Conservation (phyloP, 495 filamentous ascomycete species). For the Parathielavia hyrcaniae region DNA sequence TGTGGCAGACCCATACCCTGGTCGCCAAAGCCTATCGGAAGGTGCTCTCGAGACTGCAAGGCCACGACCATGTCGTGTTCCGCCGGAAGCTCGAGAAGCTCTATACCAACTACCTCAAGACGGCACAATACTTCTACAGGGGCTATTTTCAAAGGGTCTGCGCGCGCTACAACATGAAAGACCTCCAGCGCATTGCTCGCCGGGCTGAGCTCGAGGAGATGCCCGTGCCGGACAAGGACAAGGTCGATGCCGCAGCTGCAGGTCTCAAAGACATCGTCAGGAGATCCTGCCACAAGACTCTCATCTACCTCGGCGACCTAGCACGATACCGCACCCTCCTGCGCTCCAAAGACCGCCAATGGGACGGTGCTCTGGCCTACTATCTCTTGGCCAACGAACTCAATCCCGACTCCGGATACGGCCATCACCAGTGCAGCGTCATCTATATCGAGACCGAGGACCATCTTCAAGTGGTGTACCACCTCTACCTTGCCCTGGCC, state of each 20-base stretch:
- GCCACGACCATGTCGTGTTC: constrained; percentile 59
- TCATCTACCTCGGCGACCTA: constrained; percentile 84
- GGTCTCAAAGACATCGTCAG: constrained; percentile 53
- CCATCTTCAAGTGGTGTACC: constrained; percentile 77
- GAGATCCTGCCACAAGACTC: constrained; percentile 70
- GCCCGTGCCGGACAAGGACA: constrained; percentile 30
- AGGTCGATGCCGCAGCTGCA: constrained; percentile 39
- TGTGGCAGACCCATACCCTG: constrained; percentile 75
- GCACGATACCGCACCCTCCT: constrained; percentile 66
- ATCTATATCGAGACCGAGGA: constrained; percentile 68
- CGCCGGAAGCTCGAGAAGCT: constrained; percentile 70
- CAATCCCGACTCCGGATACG: constrained; percentile 68
- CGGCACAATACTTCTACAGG: constrained; percentile 77
- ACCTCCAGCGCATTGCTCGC: constrained; percentile 64
- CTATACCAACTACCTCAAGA: constrained; percentile 79
- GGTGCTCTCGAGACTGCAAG: constrained; percentile 41
- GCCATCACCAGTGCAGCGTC: constrained; percentile 85
- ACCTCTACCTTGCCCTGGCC: constrained; percentile 77
- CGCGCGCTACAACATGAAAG: constrained; percentile 63
- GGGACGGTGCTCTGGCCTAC: constrained; percentile 74
- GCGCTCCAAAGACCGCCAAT: constrained; percentile 59
- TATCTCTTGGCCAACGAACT: constrained; percentile 77
- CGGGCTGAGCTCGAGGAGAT: constrained; percentile 55
- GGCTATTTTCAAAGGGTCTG: constrained; percentile 74
- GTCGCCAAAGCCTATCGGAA: constrained; percentile 74